Evolutionary conservation across 257 asterid genomes (phyloP).

Genomic region (Ocimum tenuiflorum): DNA sequence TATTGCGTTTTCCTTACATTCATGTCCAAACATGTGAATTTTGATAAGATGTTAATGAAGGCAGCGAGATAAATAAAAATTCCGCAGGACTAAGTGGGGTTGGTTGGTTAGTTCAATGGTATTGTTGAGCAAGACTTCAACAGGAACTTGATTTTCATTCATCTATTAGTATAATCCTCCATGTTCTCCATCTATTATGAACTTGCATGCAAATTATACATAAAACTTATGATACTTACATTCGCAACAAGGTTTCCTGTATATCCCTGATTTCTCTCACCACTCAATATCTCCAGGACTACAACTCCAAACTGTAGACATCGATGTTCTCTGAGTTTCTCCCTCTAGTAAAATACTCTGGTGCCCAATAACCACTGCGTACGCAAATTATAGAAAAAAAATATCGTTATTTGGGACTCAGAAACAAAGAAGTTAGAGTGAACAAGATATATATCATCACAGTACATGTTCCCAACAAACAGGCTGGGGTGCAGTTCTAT

Average conservation of each 20-base stretch:
- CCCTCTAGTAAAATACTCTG: background rate
- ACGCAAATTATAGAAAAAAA: background rate
- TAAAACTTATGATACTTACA: background rate
- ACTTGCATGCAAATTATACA: background rate
- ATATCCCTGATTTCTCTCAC: background rate
- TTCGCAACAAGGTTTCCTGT: background rate
- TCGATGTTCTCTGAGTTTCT: slow-evolving; percentile 1
- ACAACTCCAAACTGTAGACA: slow-evolving; percentile 19
- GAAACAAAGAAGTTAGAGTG: background rate
- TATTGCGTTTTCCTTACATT: background rate
- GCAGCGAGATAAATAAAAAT: no score
- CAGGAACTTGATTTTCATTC: no score
- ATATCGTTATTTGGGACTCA: background rate
- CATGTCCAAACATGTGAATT: background rate
- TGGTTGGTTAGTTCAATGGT: no score
- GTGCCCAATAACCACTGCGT: slow-evolving; percentile 14
- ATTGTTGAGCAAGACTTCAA: no score
- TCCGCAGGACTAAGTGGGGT: no score
- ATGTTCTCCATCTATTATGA: no score
- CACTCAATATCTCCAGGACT: slow-evolving; percentile 20
- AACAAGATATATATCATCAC: background rate
- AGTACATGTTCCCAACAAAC: slow-evolving; percentile 7
- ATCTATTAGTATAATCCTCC: no score
- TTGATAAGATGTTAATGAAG: background rate
- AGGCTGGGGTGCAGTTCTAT: no score